These are phyloP conservation scores for Goffeauzyma gilvescens DNA, from an alignment of 768 basidiomycete species.

Conservation along the genomic window DNA sequence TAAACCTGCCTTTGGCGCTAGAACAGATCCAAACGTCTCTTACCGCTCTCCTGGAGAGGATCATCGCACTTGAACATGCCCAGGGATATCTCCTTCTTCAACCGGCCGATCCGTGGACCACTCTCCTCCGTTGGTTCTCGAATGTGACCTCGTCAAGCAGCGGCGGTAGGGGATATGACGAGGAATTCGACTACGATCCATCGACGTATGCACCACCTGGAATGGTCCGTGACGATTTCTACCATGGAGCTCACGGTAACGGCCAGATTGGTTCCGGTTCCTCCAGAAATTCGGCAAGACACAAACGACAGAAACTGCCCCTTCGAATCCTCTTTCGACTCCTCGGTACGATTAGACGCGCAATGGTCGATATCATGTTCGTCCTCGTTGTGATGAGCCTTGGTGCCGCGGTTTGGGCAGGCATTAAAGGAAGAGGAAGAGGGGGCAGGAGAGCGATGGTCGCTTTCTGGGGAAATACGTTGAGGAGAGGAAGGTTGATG, in stretches of 20 bases:
- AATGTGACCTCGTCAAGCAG: constrained; percentile 17
- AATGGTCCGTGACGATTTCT: not conserved
- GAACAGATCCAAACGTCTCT: constrained; percentile 28
- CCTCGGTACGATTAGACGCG: constrained; percentile 15
- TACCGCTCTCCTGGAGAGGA: constrained; percentile 22
- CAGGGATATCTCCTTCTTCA: constrained; percentile 17
- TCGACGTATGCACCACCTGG: too few relatives aligned
- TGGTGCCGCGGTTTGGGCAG: not conserved
- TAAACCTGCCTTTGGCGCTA: constrained; percentile 16
- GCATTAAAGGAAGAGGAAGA: constrained; percentile 2
- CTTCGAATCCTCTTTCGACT: constrained; percentile 15
- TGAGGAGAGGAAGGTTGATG: too few relatives aligned
- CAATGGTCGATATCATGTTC: constrained; percentile 20
- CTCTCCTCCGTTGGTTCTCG: constrained; percentile 15
- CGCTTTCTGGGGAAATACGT: constrained; percentile 5
- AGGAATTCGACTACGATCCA: too few relatives aligned
- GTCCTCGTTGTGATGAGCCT: constrained; percentile 12
- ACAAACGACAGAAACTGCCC: constrained; percentile 7
- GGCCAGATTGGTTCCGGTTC: too few relatives aligned
- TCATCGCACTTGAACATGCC: constrained; percentile 20
- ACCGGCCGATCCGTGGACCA: constrained; percentile 4
- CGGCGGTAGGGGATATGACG: constrained; percentile 14
- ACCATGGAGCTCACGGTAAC: constrained; percentile 2
- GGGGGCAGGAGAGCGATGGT: constrained; percentile 4
- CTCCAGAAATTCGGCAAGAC: too few relatives aligned